Evolutionary conservation across 768 basidiomycete species (phyloP), one percentile per base, ranked within the genome.

Genomic region (Rhodotorula paludigena): DNA sequence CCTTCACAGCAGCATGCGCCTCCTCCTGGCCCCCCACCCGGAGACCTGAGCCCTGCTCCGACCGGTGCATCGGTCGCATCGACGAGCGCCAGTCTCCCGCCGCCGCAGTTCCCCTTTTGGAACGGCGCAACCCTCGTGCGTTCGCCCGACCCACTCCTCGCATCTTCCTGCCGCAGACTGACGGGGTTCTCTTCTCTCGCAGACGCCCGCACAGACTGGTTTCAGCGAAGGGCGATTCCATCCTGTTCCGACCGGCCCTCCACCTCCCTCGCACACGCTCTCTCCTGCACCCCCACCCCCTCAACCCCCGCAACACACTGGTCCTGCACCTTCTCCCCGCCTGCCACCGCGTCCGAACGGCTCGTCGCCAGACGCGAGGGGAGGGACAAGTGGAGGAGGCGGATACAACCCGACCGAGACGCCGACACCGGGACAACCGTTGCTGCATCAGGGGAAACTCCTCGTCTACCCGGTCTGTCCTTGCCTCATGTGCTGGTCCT

Each of bases 21-120:
- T 20, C 44, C 30, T 35, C 53, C 42, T 38, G 41, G 10, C 11
- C 54, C 33, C 18, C 54, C 28, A 12, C 42, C 32, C 35, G 16
- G 45, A 12, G 4, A 7, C 53, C 4, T 42, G 23, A 35, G 32
- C 21, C 32, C 57, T 32, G 25, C 35, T 18, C 54, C 23, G 9
- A 8, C 47, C 28, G 9, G 32, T 38, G 30, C 59, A 21, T 10
- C 53, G 3, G 12, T 21, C 2, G 52, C 10, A 16, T 53, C 52
- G 32, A 36, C 12, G 14, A 30, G 30, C 20, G n/a, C 51, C 16
- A 57, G 30, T 10, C 58, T 71, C 9, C 60, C 52, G 3, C 65
- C 70, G 8, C 70, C 70, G 2, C 33, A 33, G 16, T 67, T 71
- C 44, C 70, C 70, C 30, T 71, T 71, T 38, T 71, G 65, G 70